phyloP scores from a whole-genome alignment of 331 rosid species.

The Cydonia oblonga region DNA sequence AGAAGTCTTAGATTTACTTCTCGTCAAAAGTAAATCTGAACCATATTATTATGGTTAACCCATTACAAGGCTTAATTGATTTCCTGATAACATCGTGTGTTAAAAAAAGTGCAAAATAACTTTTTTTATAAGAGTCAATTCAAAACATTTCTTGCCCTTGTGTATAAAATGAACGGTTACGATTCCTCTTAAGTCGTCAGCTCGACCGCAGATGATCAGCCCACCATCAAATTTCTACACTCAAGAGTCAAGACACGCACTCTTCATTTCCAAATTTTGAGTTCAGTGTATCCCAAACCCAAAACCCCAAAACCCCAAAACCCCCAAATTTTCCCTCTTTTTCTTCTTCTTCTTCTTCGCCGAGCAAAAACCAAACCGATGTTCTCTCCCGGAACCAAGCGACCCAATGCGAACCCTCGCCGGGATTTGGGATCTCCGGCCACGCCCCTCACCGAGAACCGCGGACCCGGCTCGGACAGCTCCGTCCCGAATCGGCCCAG shows the following conservation, averaged over 20 bases:
- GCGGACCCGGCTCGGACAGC: slow-evolving; percentile 16
- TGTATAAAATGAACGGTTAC: too few relatives aligned
- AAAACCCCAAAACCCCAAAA: slow-evolving; percentile 19
- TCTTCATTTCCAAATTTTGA: neutral
- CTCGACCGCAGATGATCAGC: too few relatives aligned
- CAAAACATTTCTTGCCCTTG: too few relatives aligned
- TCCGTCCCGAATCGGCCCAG: slow-evolving; percentile 57
- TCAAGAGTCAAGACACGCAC: neutral
- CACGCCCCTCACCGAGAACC: slow-evolving; percentile 39
- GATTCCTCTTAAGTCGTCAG: too few relatives aligned
- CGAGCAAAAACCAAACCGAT: slow-evolving; percentile 13
- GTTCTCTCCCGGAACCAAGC: slow-evolving; percentile 74
- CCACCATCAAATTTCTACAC: neutral
- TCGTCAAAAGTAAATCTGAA: too few relatives aligned
- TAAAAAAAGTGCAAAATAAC: too few relatives aligned
- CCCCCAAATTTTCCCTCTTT: slow-evolving; percentile 8
- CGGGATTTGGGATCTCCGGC: slow-evolving; percentile 46
- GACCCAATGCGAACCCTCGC: slow-evolving; percentile 32
- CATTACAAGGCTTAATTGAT: too few relatives aligned
- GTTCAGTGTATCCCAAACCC: slow-evolving; percentile 31
- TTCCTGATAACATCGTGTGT: too few relatives aligned
- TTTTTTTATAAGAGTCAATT: too few relatives aligned
- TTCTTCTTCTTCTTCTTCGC: neutral
- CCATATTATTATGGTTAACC: accelerated
- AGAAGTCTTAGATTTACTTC: too few relatives aligned